These are phyloP conservation scores for Pseudognaphalium luteoalbum DNA, from an alignment of 129 eudicot species.

Conservation along the genomic window DNA sequence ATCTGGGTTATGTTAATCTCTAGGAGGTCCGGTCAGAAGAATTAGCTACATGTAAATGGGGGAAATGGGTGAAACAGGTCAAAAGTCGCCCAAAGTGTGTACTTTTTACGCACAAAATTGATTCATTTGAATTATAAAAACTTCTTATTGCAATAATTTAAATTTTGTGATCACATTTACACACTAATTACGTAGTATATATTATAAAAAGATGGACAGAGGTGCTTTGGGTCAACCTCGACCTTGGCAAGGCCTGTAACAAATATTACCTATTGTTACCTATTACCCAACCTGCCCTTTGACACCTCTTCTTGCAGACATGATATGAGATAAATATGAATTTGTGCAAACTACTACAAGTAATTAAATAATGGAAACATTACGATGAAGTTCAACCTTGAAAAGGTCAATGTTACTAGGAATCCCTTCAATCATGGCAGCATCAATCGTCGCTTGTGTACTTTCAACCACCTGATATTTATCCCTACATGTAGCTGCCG, in stretches of 20 bases:
- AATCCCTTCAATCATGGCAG: slow-evolving; percentile 87
- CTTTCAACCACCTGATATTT: slow-evolving; percentile 58
- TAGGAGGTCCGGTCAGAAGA: neutral
- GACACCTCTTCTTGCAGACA: neutral
- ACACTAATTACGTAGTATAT: neutral
- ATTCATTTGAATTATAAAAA: neutral
- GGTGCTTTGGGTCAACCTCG: neutral
- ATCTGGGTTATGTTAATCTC: neutral
- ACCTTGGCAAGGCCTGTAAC: neutral
- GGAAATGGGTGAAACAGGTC: neutral
- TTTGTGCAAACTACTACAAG: slow-evolving; percentile 4
- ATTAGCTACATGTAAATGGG: neutral
- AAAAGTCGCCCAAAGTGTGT: neutral
- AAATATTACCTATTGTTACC: neutral
- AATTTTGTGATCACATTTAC: neutral
- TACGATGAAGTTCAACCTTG: slow-evolving; percentile 48
- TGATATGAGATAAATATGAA: slow-evolving; percentile 10
- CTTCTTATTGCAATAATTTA: neutral
- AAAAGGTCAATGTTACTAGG: slow-evolving; percentile 88
- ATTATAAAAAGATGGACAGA: neutral
- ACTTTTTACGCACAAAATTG: neutral
- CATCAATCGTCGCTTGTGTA: slow-evolving; percentile 82
- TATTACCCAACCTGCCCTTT: neutral
- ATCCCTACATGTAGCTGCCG: slow-evolving; percentile 58
- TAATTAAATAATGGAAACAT: neutral